Base-by-base conservation (phyloP, 306 rosid genomes). In the Vigna unguiculata region DNA sequence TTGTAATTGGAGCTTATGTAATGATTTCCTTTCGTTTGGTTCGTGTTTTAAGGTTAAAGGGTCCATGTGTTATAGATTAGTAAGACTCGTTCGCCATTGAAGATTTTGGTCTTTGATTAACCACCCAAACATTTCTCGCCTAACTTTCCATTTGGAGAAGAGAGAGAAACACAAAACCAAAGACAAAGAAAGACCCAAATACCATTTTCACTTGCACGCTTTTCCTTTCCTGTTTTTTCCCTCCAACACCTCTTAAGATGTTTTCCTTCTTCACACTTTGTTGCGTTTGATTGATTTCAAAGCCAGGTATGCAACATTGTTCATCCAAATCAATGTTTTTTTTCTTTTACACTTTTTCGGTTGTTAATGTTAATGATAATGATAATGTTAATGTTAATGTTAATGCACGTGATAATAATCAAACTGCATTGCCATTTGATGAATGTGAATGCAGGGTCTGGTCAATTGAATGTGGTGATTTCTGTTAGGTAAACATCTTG, bases 11-110 rank as follows among this genome's bases (percentile, higher is more conserved):
- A 77, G 4, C 68, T 25, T 25, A 4, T 20, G 48, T 36, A 61
- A 62, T 69, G 74, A 66, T 13, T 61, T 84, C 84, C 87, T 87
- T 84, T 92, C 86, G 80, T 72, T 51, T 15, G 75, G 82, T 82
- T 57, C 69, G 80, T 66, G 71, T 69, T 80, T 78, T 71, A 71
- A 74, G 78, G 80, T 49, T 51, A 79, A 84, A 80, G 74, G 86
- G 93, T 81, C 72, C 86, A 83, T 57, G 75, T 82, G 80, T 82
- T 22, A 77, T 83, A 80, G 30, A 76, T 81, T 79, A 81, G 87
- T 46, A 87, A 83, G 90, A 80, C 90, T 81, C 95, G 93, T 69
- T 85, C 88, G 48, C 43, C 38, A 17, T 62, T 64, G 1, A 8
- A 19, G 28, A 53, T 28, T 53, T 55, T 40, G 63, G 51, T 62